Percentiles rank a stretch among this genome's conserved stretches.
Evolutionary conservation across 305 asterid species (phyloP).

Genomic region (Euphrasia arctica): DNA sequence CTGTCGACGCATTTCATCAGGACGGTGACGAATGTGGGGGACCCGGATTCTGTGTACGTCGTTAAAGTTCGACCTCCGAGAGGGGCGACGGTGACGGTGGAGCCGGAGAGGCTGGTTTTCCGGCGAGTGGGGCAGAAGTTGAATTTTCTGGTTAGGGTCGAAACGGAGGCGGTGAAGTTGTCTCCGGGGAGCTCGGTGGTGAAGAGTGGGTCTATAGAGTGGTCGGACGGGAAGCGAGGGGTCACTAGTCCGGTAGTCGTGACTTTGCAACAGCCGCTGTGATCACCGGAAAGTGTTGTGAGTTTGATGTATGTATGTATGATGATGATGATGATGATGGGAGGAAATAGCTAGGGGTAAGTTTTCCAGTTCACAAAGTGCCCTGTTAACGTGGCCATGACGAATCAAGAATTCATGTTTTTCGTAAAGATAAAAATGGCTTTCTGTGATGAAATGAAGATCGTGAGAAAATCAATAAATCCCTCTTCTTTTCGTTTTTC

Average conservation of each 20-base stretch:
- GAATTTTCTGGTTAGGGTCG: constrained; percentile 71
- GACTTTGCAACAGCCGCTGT: constrained; percentile 80
- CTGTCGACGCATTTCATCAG: constrained; percentile 82
- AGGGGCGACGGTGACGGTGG: constrained; percentile 58
- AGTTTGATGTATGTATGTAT: constrained; percentile 12
- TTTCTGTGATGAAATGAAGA: too few relatives aligned
- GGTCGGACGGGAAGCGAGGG: constrained; percentile 78
- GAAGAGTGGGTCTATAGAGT: constrained; percentile 68
- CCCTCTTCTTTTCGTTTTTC: too few relatives aligned
- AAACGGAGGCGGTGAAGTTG: constrained; percentile 48
- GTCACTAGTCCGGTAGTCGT: constrained; percentile 69
- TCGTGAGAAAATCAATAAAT: too few relatives aligned
- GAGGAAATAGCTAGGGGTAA: neutral
- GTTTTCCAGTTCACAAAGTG: too few relatives aligned
- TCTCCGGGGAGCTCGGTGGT: constrained; percentile 63
- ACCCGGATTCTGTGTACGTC: constrained; percentile 46
- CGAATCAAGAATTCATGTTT: neutral
- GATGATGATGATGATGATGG: constrained; percentile 12
- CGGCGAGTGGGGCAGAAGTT: constrained; percentile 81
- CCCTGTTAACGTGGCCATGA: neutral
- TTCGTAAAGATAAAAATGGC: neutral
- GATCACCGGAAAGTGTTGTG: constrained; percentile 14
- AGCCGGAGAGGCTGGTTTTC: constrained; percentile 61
- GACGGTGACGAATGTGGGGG: constrained; percentile 74
- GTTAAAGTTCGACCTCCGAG: constrained; percentile 46